Percentiles rank a stretch among this genome's conserved stretches.
Conservation (phyloP, 2,329 filamentous ascomycete species). For the Lachnellula arida region DNA sequence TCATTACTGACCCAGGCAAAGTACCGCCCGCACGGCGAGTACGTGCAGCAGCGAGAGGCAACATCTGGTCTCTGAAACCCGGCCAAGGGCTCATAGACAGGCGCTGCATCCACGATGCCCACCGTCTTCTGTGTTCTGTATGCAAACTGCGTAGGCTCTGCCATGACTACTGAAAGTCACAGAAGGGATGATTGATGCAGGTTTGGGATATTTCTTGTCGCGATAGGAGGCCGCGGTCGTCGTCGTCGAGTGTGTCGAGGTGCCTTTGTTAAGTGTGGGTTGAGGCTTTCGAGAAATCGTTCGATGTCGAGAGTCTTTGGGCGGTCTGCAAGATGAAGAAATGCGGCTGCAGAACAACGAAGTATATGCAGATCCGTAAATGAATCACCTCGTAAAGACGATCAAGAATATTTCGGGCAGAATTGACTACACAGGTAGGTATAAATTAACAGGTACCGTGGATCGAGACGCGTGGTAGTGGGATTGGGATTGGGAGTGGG, state of each 20-base stretch:
- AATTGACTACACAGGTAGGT: slow-evolving; percentile 28
- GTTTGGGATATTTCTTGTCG: slow-evolving; percentile 25
- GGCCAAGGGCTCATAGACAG: slow-evolving; percentile 77
- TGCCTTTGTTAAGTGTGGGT: slow-evolving; percentile 10
- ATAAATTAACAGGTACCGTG: slow-evolving; percentile 26
- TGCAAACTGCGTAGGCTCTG: slow-evolving; percentile 88
- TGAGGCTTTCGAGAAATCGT: slow-evolving; percentile 2
- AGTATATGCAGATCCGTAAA: slow-evolving; percentile 10
- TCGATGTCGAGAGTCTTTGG: background rate
- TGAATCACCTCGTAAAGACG: slow-evolving; percentile 10
- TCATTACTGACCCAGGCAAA: slow-evolving; percentile 88
- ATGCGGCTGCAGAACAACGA: slow-evolving; percentile 9
- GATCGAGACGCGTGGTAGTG: slow-evolving; percentile 19
- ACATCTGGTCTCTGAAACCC: slow-evolving; percentile 87
- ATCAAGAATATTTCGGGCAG: slow-evolving; percentile 18
- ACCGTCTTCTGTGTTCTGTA: slow-evolving; percentile 97
- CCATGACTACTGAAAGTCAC: slow-evolving; percentile 95
- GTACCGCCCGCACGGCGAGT: slow-evolving; percentile 93
- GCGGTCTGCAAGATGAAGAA: slow-evolving; percentile 8
- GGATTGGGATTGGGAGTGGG: slow-evolving; percentile 6
- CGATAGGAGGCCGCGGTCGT: slow-evolving; percentile 4
- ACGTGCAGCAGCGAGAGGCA: slow-evolving; percentile 89
- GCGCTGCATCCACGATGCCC: slow-evolving; percentile 86
- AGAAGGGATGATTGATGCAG: slow-evolving; percentile 25
- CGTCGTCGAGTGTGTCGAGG: slow-evolving; percentile 7